Evolutionary conservation across 2,329 filamentous ascomycete genomes (phyloP), one percentile per base, ranked within the genome.

Genomic region (Fonsecaea nubica): DNA sequence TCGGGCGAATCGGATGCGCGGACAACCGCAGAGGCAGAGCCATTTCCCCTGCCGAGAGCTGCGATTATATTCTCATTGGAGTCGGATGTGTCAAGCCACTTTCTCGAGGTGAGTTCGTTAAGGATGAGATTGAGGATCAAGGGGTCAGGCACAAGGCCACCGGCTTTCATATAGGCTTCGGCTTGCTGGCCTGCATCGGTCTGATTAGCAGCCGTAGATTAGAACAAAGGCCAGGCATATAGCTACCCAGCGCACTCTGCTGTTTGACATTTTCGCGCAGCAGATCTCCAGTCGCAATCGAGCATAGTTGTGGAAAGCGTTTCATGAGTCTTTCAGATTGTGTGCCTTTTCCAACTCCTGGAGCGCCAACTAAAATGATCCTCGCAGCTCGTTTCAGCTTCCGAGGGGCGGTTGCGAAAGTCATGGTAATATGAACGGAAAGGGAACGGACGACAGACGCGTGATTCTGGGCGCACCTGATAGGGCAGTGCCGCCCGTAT

Each of bases 271-370:
- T 96, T 76, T 92, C 89, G 69, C 95, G 90, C 65, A 99, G 82
- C 15, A 99, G 83, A 79, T 99, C 94, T 68, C 95, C 95, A 3
- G 95, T 97, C 80, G 92, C 96, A 78, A 99, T 94, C 18, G 93
- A 90, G 61, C 92, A 90, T 55, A 99, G 84, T 76, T 97, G 91
- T 3, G 93, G 92, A 76, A 95, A 99, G 72, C 91, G 89, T 73
- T 89, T 84, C 72, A 98, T 89, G 69, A 99, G 84, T 68, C 95
- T 89, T 78, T 96, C 92, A 59, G 92, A 92, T 82, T 99, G 95
- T 2, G 95, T 99, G 69, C 94, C 95, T 80, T 99, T 99, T 69
- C 95, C 95, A 64, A 97, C 95, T 65, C 93, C 93, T n/a, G 95
- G 95, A 60, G 94, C 93, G 74, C 95, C 95, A 74, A 99, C 88